Percentiles rank a stretch among this genome's conserved stretches.
Evolutionary conservation across 23 red algal genomes (phyloP).

Genomic region (Gracilaria domingensis): DNA sequence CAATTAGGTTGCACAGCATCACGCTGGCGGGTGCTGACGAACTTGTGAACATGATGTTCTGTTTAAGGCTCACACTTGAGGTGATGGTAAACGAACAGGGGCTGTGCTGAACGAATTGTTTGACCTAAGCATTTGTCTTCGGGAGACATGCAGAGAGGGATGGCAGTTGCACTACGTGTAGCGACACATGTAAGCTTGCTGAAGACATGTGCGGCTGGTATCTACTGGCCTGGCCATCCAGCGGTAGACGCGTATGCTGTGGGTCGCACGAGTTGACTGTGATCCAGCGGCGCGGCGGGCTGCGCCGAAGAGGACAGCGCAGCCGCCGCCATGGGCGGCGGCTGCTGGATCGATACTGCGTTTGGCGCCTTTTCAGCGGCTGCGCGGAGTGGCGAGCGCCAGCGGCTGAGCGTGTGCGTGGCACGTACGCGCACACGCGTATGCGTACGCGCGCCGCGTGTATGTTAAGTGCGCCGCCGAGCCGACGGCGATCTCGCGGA

Average conservation of each 20-base stretch:
- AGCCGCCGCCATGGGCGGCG: not conserved
- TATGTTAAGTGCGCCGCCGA: not conserved
- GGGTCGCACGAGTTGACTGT: too few relatives aligned
- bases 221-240: too few relatives aligned
- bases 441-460: not conserved
- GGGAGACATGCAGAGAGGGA: too few relatives aligned
- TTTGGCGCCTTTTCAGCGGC: not conserved
- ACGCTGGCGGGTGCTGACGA: not conserved
- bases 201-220: not conserved
- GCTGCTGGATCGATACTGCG: too few relatives aligned
- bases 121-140: not conserved
- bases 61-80: not conserved
- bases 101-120: not conserved
- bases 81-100: not conserved
- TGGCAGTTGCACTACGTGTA: not conserved
- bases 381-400: not conserved
- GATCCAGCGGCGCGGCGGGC: not conserved
- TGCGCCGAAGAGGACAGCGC: not conserved
- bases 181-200: not conserved
- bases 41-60: not conserved
- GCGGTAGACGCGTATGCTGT: too few relatives aligned
- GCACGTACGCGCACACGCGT: not conserved
- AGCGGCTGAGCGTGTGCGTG: not conserved
- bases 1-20: not conserved
- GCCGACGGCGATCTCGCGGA: constrained; percentile 7